Evolutionary conservation across 345 rosid genomes (phyloP).

Genomic region (Gossypium arboreum): DNA sequence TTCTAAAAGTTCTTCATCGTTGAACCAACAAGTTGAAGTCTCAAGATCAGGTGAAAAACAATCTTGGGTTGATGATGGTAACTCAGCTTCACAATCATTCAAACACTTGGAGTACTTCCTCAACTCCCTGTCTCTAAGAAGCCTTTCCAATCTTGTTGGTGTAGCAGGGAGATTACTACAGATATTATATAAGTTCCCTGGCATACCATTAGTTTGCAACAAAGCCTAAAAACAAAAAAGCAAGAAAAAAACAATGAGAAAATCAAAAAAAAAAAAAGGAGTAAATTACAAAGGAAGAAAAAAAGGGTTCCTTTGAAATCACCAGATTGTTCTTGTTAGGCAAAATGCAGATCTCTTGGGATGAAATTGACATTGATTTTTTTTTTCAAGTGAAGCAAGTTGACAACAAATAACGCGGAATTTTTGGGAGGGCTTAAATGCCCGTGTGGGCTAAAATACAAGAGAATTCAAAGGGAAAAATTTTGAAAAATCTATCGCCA

Average conservation of each 20-base stretch:
- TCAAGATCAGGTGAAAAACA: slow-evolving; percentile 23
- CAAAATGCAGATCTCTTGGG: slow-evolving; percentile 33
- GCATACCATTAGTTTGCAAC: slow-evolving; percentile 25
- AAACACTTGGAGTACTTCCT: slow-evolving; percentile 33
- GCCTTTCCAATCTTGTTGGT: slow-evolving; percentile 47
- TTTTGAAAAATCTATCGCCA: too few relatives aligned
- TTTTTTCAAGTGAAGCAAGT: too few relatives aligned
- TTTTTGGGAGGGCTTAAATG: too few relatives aligned
- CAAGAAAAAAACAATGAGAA: background rate
- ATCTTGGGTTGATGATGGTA: slow-evolving; percentile 13
- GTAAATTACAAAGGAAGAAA: too few relatives aligned
- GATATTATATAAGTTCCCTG: slow-evolving; percentile 33
- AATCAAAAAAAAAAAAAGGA: background rate
- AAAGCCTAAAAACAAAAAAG: slow-evolving; percentile 21
- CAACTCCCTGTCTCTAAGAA: slow-evolving; percentile 46
- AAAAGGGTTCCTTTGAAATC: background rate
- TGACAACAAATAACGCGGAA: too few relatives aligned
- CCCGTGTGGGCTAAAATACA: too few relatives aligned
- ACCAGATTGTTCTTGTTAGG: slow-evolving; percentile 24
- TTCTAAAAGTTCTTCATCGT: slow-evolving; percentile 25
- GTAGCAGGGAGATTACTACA: slow-evolving; percentile 26
- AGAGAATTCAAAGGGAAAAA: too few relatives aligned
- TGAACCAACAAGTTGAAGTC: slow-evolving; percentile 11
- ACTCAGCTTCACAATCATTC: slow-evolving; percentile 33
- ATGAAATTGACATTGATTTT: slow-evolving; percentile 17